Percentiles rank a stretch among this genome's conserved stretches.
These are phyloP conservation scores for Poterioochromonas sp. DNA, from an alignment of 352 stramenopile species.

Conservation along the genomic window DNA sequence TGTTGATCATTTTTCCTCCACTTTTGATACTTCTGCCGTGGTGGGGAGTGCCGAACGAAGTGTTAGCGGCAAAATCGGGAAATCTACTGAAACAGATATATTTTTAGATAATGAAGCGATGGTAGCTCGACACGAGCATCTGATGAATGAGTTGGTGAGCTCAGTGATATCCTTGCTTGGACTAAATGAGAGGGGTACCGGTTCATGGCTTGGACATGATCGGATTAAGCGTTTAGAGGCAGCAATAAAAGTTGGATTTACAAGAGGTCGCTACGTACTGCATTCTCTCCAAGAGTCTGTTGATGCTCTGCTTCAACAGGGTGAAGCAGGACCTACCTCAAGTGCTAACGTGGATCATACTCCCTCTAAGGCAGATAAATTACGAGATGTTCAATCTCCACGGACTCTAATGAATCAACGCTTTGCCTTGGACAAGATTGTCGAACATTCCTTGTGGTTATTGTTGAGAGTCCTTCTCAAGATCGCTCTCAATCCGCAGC, in stretches of 20 bases:
- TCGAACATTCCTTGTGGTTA: not conserved
- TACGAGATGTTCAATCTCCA: too few relatives aligned
- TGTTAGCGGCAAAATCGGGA: too few relatives aligned
- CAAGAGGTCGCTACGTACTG: not conserved
- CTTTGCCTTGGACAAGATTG: not conserved
- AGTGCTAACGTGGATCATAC: not conserved
- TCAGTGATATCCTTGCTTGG: too few relatives aligned
- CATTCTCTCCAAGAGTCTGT: not conserved
- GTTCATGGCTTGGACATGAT: not conserved
- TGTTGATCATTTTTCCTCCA: too few relatives aligned
- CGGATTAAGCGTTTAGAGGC: not conserved
- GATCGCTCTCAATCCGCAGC: not conserved
- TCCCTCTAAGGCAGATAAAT: not conserved
- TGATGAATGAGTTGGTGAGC: too few relatives aligned
- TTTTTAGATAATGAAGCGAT: too few relatives aligned
- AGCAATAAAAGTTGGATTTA: conserved; percentile 20
- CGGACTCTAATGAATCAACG: not conserved
- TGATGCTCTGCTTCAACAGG: not conserved
- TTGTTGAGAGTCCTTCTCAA: not conserved
- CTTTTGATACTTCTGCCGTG: too few relatives aligned
- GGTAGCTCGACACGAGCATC: too few relatives aligned
- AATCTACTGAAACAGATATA: too few relatives aligned
- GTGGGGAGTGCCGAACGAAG: too few relatives aligned
- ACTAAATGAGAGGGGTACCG: too few relatives aligned
- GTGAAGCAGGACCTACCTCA: not conserved